Conservation (phyloP, 2,329 filamentous ascomycete genomes). For the Basipetospora chlamydospora region DNA sequence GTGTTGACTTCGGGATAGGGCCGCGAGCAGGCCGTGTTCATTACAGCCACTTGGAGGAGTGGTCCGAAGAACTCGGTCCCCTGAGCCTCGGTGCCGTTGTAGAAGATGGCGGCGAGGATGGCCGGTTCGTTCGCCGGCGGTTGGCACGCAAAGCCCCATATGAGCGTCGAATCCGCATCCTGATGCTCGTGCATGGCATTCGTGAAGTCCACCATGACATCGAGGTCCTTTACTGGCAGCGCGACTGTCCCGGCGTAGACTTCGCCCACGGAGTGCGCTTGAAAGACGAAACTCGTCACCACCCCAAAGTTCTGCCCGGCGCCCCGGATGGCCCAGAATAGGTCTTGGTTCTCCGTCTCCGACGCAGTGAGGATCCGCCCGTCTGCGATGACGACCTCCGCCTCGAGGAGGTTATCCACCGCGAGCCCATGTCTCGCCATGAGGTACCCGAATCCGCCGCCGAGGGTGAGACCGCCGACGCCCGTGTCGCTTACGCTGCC, state of each 20-base stretch:
- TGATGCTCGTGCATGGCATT: background rate
- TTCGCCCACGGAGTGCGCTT: too few relatives aligned
- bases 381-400: conserved; percentile 27
- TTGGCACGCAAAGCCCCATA: background rate
- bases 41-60: too few relatives aligned
- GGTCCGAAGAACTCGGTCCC: too few relatives aligned
- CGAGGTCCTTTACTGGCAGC: background rate
- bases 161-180: background rate
- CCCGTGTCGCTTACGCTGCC: too few relatives aligned
- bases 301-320: conserved; percentile 19
- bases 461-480: too few relatives aligned
- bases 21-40: too few relatives aligned
- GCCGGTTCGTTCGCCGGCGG: background rate
- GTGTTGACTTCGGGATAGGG: too few relatives aligned
- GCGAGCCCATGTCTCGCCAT: conserved; percentile 20
- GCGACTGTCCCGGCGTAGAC: too few relatives aligned
- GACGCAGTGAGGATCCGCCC: conserved; percentile 27
- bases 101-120: background rate
- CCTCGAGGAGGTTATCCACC: conserved; percentile 32
- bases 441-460: background rate
- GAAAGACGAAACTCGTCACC: background rate
- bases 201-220: background rate
- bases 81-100: too few relatives aligned
- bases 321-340: conserved; percentile 40
- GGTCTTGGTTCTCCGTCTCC: conserved; percentile 26